Evolutionary conservation across 2,329 filamentous ascomycete species (phyloP).

Genomic region (Ascochyta rabiei): DNA sequence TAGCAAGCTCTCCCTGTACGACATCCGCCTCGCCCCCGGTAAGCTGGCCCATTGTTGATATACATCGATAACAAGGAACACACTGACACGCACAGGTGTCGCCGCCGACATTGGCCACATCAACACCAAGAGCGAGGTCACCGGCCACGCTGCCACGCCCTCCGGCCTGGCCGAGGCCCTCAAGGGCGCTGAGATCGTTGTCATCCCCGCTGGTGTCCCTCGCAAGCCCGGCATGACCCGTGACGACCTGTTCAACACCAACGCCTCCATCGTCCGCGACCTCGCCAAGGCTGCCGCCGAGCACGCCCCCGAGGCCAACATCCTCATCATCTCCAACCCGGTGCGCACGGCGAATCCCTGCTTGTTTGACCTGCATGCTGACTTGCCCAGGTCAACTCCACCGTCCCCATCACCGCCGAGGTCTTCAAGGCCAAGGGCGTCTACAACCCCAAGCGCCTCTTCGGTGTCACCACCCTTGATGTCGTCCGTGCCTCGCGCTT

Average conservation of each 20-base stretch:
- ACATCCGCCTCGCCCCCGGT: conserved; percentile 94
- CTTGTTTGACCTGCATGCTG: background rate
- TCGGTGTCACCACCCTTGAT: conserved; percentile 99
- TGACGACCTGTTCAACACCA: conserved; percentile 99
- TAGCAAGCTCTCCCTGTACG: conserved; percentile 93
- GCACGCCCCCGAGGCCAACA: conserved; percentile 86
- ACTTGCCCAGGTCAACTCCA: conserved; percentile 80
- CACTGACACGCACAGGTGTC: conserved; percentile 70
- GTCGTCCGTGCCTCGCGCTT: conserved; percentile 97
- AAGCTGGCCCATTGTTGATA: conserved; percentile 49
- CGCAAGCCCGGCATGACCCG: conserved; percentile 99
- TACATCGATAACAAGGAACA: background rate
- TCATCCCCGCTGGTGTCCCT: conserved; percentile 97
- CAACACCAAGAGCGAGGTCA: conserved; percentile 97
- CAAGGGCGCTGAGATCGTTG: conserved; percentile 87
- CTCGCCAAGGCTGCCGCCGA: conserved; percentile 94
- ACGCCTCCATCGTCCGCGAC: conserved; percentile 98
- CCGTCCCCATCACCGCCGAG: conserved; percentile 95
- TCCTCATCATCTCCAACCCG: conserved; percentile 98
- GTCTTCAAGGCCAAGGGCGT: conserved; percentile 94
- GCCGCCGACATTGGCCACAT: conserved; percentile 98
- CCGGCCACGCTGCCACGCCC: conserved; percentile 80
- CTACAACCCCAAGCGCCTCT: conserved; percentile 99
- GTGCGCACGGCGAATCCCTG: conserved; percentile 52
- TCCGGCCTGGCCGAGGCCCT: conserved; percentile 78